Conservation (phyloP, 805 yeast species). For the Wickerhamomyces strasburgensis region DNA sequence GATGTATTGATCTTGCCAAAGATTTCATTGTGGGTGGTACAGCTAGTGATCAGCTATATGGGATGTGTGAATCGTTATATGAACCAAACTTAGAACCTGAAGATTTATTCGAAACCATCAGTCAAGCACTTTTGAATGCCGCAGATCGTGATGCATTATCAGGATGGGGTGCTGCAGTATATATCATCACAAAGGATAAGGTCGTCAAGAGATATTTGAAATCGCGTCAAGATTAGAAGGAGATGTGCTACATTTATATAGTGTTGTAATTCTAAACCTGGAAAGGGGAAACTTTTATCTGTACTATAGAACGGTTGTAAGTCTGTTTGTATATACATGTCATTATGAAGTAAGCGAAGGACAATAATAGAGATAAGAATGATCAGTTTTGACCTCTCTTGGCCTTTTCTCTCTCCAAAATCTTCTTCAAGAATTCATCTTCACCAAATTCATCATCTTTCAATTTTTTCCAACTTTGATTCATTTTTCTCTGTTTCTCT, state of each 20-base stretch:
- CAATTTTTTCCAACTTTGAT: constrained; percentile 51
- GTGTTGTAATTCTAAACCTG: too few species aligned
- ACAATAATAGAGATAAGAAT: neutral
- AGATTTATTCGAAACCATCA: constrained; percentile 90
- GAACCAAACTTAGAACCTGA: constrained; percentile 94
- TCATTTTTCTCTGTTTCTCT: constrained; percentile 50
- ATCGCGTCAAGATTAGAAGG: constrained; percentile 81
- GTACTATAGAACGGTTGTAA: neutral
- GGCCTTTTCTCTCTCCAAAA: constrained; percentile 50
- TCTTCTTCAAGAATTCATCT: constrained; percentile 60
- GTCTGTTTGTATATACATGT: neutral
- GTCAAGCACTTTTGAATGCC: constrained; percentile 90
- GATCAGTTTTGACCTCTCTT: constrained; percentile 20
- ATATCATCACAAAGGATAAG: constrained; percentile 86
- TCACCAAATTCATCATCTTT: constrained; percentile 82
- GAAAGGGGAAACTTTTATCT: too few species aligned
- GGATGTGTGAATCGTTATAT: constrained; percentile 96
- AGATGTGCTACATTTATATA: constrained; percentile 1
- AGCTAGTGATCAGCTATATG: constrained; percentile 92
- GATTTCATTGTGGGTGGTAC: constrained; percentile 96
- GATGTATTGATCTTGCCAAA: constrained; percentile 91
- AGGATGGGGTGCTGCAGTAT: constrained; percentile 98
- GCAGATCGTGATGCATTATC: constrained; percentile 96
- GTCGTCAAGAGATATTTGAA: constrained; percentile 82
- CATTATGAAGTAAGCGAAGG: neutral